A percentile compares a stretch with the other conserved stretches of the same genome.
phyloP scores from a whole-genome alignment of 495 filamentous ascomycete species.

The Xylaria flabelliformis region DNA sequence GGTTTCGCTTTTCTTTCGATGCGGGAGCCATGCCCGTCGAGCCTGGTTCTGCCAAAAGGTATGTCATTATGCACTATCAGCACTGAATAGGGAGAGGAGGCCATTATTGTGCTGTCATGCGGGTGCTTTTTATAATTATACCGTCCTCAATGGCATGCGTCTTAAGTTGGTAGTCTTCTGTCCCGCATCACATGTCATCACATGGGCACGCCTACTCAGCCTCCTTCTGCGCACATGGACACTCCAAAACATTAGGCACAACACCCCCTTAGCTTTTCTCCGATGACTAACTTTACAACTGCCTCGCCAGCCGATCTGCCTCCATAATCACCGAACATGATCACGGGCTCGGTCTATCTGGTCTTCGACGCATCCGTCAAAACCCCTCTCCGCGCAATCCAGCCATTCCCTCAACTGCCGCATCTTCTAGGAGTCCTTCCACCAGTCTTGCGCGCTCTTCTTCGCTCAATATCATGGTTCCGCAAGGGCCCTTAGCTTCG shows the following conservation, averaged over 20 bases:
- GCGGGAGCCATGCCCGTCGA: conserved; percentile 54
- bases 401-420: conserved; percentile 63
- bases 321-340: conserved; percentile 64
- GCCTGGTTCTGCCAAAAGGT: conserved; percentile 62
- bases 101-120: background rate
- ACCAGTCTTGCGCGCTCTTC: conserved; percentile 64
- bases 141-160: background rate
- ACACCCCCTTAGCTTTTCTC: conserved; percentile 7
- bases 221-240: conserved; percentile 11
- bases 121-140: background rate
- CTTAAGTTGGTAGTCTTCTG: background rate
- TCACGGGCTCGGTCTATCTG: conserved; percentile 68
- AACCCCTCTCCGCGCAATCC: conserved; percentile 67
- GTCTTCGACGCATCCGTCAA: conserved; percentile 91
- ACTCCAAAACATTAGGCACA: background rate
- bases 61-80: conserved; percentile 41
- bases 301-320: conserved; percentile 45
- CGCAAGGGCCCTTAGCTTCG: conserved; percentile 53
- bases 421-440: conserved; percentile 67
- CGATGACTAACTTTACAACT: conserved; percentile 20
- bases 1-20: conserved; percentile 64
- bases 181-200: conserved; percentile 8
- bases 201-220: conserved; percentile 13
- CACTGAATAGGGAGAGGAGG: background rate
- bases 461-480: conserved; percentile 65